These are phyloP conservation scores for Sporobolomyces pararoseus DNA, from an alignment of 768 basidiomycete species.

Conservation along the genomic window DNA sequence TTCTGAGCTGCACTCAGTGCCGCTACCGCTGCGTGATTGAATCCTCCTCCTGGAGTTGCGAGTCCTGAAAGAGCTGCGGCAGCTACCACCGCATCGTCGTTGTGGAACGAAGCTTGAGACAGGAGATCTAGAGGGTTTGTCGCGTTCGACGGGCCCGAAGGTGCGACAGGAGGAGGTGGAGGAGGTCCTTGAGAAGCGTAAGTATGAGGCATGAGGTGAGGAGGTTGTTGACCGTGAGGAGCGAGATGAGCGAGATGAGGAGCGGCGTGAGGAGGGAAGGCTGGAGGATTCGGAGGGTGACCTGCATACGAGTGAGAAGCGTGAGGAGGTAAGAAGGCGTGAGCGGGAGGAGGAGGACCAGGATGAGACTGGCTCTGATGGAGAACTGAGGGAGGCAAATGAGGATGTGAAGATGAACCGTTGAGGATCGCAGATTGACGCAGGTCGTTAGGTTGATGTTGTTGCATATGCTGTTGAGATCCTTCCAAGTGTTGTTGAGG, in stretches of 20 bases:
- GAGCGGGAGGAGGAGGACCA: background rate
- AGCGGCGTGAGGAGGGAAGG: background rate
- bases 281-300: background rate
- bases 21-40: conserved; percentile 26
- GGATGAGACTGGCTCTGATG: background rate
- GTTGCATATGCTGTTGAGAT: conserved; percentile 3
- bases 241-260: conserved; percentile 7
- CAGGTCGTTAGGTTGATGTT: background rate
- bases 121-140: conserved; percentile 45
- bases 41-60: conserved; percentile 36
- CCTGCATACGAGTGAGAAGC: no score
- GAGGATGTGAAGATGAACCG: background rate
- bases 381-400: background rate
- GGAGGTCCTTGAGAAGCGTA: background rate
- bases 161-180: background rate
- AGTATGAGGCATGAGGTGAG: background rate
- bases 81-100: conserved; percentile 44
- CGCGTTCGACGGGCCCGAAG: conserved; percentile 8
- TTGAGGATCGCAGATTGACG: conserved; percentile 8
- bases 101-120: conserved; percentile 40
- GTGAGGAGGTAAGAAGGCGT: background rate
- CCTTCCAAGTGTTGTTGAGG: background rate
- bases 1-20: background rate
- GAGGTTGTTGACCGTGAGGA: background rate
- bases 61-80: conserved; percentile 44